Conservation (phyloP, 352 stramenopile species). For the Globisporangium nagaii region DNA sequence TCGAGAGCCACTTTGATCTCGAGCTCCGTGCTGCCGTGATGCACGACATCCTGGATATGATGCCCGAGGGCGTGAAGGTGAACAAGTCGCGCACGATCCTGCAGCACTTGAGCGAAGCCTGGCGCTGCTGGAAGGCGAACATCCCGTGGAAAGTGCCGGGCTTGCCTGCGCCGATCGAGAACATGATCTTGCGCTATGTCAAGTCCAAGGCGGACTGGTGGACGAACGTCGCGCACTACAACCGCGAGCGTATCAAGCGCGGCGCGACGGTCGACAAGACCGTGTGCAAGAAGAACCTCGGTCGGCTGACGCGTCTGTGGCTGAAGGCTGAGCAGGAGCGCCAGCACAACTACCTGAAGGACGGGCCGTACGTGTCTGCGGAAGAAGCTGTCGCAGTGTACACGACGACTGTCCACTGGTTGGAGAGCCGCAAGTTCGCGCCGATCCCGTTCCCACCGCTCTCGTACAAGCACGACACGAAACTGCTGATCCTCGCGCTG, state of each 20-base stretch:
- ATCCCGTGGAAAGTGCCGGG: conserved; percentile 99
- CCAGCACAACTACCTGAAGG: conserved; percentile 99
- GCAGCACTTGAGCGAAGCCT: conserved; percentile 98
- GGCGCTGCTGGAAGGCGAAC: conserved; percentile 98
- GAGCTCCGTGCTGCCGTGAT: conserved; percentile 99
- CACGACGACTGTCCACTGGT: conserved; percentile 99
- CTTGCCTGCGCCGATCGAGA: conserved; percentile 98
- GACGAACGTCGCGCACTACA: conserved; percentile 99
- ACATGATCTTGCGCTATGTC: conserved; percentile 99
- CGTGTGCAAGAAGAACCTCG: conserved; percentile 99
- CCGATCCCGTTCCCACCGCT: conserved; percentile 99
- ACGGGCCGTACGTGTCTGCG: conserved; percentile 97
- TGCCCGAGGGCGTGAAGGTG: conserved; percentile 99
- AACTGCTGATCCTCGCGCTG: conserved; percentile 98
- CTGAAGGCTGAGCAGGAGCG: conserved; percentile 99
- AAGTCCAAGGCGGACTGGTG: conserved; percentile 98
- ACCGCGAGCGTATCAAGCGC: conserved; percentile 99
- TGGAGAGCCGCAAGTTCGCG: conserved; percentile 99
- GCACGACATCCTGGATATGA: conserved; percentile 99
- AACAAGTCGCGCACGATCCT: conserved; percentile 99
- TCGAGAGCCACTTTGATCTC: conserved; percentile 99
- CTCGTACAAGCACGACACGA: conserved; percentile 99
- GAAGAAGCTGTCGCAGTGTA: conserved; percentile 99
- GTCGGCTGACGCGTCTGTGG: conserved; percentile 97
- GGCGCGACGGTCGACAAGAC: conserved; percentile 99